Base-by-base conservation (phyloP, 768 basidiomycete genomes). In the Phlebiopsis flavidoalba region DNA sequence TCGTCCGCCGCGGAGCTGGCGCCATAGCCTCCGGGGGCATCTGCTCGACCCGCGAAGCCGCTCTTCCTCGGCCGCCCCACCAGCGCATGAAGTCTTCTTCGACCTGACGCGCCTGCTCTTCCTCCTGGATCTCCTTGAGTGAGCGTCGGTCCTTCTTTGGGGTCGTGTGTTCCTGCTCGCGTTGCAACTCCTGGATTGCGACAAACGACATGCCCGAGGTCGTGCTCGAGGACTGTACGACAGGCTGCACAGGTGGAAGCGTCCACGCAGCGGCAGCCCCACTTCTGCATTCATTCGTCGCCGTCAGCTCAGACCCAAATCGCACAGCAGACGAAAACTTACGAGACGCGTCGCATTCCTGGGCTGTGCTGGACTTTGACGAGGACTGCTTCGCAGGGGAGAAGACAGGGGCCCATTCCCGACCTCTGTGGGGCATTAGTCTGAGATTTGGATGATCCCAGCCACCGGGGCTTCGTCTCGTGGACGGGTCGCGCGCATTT, bases 81-180 rank as follows among this genome's bases (percentile, higher is more conserved):
- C 95, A 97, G 65, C 77, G 81, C 71, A 95, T 71, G 70, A 97
- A 98, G 61, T 91, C 90, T 3, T 77, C 84, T 72, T 95, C 93
- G 53, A 78, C 80, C 62, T 80, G 83, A 26, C 79, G 78, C 46
- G 80, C 83, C 36, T 75, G 76, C 70, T 95, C 93, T 70, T 97
- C 93, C 60, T 87, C 84, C 71, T 96, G 94, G 47, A 97, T 98
- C 63, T 96, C 87, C 15, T 78, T 75, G 60, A 96, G 74, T 26
- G 88, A 89, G 35, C 81, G 81, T 62, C 82, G 85, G 63, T 83
- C 83, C 61, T 80, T 82, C 5, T 69, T 69, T 6, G 74, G 69
- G 1, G 69, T 67, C 37, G 15, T 36, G 0, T 67, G 64, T 63
- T 74, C 76, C 60, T 86, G 83, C 62, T 86, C 81, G 46, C 82